Evolutionary conservation across 495 filamentous ascomycete species (phyloP).

Genomic region (Aspergillus coremiiformis): DNA sequence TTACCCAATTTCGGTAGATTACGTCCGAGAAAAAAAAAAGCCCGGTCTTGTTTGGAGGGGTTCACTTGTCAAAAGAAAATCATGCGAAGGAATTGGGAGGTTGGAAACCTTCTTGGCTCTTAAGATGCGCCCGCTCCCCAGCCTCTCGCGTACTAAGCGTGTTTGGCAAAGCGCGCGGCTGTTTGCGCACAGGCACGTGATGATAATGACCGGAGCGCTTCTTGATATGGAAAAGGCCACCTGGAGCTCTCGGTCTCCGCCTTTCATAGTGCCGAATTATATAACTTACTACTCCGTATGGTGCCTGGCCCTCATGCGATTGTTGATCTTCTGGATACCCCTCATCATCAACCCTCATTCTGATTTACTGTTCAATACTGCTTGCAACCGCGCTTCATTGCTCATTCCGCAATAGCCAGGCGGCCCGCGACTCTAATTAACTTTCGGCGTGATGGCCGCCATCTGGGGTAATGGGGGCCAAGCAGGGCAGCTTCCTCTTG

Average conservation of each 20-base stretch:
- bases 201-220: background rate
- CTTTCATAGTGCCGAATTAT: background rate
- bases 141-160: slow-evolving; percentile 14
- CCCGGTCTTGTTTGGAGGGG: background rate
- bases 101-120: background rate
- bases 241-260: slow-evolving; percentile 6
- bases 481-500: slow-evolving; percentile 69
- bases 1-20: background rate
- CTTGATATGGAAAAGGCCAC: slow-evolving; percentile 17
- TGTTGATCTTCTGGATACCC: background rate
- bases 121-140: background rate
- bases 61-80: background rate
- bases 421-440: background rate
- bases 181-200: slow-evolving; percentile 7
- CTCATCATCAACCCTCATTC: background rate
- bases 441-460: slow-evolving; percentile 31
- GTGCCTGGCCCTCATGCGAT: background rate
- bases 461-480: slow-evolving; percentile 46
- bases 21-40: background rate
- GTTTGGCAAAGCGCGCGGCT: slow-evolving; percentile 9
- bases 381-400: background rate
- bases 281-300: no score
- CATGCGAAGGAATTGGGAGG: slow-evolving; percentile 2
- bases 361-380: background rate
- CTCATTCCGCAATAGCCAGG: background rate